These are phyloP conservation scores for Colletotrichum siamense DNA, from an alignment of 2,329 filamentous ascomycete species.

Conservation along the genomic window DNA sequence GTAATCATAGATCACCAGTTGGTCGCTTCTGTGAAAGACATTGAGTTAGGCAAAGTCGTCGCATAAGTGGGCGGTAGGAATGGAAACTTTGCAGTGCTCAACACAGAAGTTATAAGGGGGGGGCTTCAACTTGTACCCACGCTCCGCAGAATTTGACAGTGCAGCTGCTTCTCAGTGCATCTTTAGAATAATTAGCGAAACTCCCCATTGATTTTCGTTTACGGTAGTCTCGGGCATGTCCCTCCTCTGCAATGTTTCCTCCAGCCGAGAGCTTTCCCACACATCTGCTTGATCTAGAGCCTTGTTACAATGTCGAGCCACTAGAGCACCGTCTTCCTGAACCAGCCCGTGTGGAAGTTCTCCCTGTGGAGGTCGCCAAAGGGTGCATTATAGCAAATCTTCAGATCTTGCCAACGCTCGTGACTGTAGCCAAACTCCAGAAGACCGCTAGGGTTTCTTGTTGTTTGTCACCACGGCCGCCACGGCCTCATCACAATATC, in stretches of 20 bases:
- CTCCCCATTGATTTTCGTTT: accelerated
- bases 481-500: background rate
- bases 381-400: accelerated
- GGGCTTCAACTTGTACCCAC: background rate
- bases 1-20: accelerated
- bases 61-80: background rate
- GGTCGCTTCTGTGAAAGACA: accelerated
- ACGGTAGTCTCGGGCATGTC: background rate
- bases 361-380: accelerated
- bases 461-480: background rate
- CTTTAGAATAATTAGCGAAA: accelerated
- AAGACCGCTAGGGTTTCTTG: background rate
- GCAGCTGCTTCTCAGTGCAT: accelerated
- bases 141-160: accelerated
- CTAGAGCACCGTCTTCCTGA: background rate
- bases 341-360: accelerated
- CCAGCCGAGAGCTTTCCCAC: background rate
- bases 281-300: background rate
- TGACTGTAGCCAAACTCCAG: background rate
- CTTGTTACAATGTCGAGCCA: background rate
- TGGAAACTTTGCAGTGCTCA: accelerated
- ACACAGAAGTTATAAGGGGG: too few relatives aligned
- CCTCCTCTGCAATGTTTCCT: accelerated
- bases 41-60: accelerated
- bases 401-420: background rate